Evolutionary conservation across 768 basidiomycete genomes (phyloP), one percentile per base, ranked within the genome.

Genomic region (Collybia sordida): DNA sequence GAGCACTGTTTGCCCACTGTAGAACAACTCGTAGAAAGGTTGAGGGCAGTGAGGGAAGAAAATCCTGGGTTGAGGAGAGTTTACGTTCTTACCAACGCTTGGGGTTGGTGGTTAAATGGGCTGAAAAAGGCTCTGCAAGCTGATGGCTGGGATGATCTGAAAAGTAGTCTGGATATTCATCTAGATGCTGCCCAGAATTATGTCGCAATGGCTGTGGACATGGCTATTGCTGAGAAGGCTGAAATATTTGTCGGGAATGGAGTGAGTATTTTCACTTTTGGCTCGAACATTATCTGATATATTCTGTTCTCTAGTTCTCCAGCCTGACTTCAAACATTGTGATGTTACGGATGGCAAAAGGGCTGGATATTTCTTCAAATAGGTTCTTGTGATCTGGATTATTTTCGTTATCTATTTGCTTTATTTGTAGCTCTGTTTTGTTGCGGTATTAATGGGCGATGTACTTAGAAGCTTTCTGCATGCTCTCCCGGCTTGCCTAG

Each of bases 241-340:
- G 78, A 83, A 56, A 77, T 82, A 36, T 84, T 83, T 58, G 65
- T 84, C 6, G 83, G 82, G 0, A 85, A 83, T 55, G 82, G 82
- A 49, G 81, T 83, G 42, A 58, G 79, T 73, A 22, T 6, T 50
- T n/a, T 18, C n/a, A 34, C 40, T 37, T 34, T 55, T 1, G 22
- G 11, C 17, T 23, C 49, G 21, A 42, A 42, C 15, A 21, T 36
- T 14, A 5, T 27, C 5, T 31, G 11, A 12, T 25, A 23, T 15
- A 39, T 22, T 37, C 14, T 45, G 44, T 27, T 21, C 31, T 31
- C 14, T 45, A 72, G 69, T 80, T 80, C 58, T 81, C 79, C 44
- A 80, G 78, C 52, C 51, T 80, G 38, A 70, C 72, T 14, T 73
- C 78, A 23, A 80, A 81, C 47, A 72, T 80, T 47, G 67, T 80